Percentiles rank a stretch among this genome's conserved stretches.
phyloP scores from a whole-genome alignment of 176 grass and related monocot species.

The Juncus effusus region DNA sequence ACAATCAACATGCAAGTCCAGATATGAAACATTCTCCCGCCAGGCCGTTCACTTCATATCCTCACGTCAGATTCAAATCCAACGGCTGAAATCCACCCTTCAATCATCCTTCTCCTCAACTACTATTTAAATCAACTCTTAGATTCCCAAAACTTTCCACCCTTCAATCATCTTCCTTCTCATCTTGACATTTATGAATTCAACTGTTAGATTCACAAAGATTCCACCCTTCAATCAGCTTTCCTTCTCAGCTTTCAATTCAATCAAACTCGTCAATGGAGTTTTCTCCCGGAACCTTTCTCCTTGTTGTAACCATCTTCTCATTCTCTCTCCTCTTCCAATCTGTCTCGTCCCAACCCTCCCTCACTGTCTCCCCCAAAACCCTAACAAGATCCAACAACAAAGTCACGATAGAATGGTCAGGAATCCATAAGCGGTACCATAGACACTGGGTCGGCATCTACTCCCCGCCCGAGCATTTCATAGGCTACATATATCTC shows the following conservation, averaged over 20 bases:
- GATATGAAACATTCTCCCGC: too few relatives aligned
- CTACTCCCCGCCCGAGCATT: slow-evolving; percentile 66
- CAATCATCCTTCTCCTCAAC: slow-evolving; percentile 22
- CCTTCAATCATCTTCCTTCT: too few relatives aligned
- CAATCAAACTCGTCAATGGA: too few relatives aligned
- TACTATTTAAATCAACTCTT: neutral
- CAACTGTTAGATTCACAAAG: too few relatives aligned
- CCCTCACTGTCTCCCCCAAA: slow-evolving; percentile 40
- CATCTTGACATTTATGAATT: too few relatives aligned
- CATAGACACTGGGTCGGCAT: slow-evolving; percentile 59
- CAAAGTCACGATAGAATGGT: slow-evolving; percentile 21
- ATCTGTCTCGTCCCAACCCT: neutral
- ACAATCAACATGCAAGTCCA: too few relatives aligned
- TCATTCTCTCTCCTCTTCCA: neutral
- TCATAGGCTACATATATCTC: slow-evolving; percentile 82
- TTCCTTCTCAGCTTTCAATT: too few relatives aligned
- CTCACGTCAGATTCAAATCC: too few relatives aligned
- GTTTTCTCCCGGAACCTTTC: too few relatives aligned
- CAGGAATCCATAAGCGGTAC: slow-evolving; percentile 38
- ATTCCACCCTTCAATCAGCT: neutral
- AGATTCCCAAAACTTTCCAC: too few relatives aligned
- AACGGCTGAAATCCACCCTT: too few relatives aligned
- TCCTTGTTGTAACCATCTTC: neutral
- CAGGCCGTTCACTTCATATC: too few relatives aligned
- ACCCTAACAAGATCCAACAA: slow-evolving; percentile 27